Evolutionary conservation across 2,329 filamentous ascomycete species (phyloP).

Genomic region (Colletotrichum eremochloae): DNA sequence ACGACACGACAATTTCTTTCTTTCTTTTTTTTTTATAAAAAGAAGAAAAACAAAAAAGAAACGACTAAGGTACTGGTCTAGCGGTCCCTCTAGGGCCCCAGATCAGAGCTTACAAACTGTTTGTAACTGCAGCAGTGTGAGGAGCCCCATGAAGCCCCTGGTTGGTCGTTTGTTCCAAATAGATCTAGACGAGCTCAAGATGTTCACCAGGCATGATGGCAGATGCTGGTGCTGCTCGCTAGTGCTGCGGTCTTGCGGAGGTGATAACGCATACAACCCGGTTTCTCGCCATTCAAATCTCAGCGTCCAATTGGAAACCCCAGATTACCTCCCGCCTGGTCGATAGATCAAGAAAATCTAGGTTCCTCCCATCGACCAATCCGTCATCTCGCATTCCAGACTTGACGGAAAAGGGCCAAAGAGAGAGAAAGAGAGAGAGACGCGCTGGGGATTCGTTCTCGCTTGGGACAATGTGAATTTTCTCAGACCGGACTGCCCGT

Average conservation of each 20-base stretch:
- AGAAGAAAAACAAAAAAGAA: too few relatives aligned
- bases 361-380: slow-evolving; percentile 6
- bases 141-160: neutral
- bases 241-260: slow-evolving; percentile 8
- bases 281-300: neutral
- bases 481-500: slow-evolving; percentile 13
- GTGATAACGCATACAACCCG: slow-evolving; percentile 11
- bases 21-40: too few relatives aligned
- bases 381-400: slow-evolving; percentile 27
- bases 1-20: neutral
- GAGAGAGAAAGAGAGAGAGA: neutral
- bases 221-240: neutral
- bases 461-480: neutral
- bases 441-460: neutral
- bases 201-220: slow-evolving; percentile 1
- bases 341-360: slow-evolving; percentile 10
- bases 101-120: neutral
- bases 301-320: slow-evolving; percentile 19
- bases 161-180: slow-evolving; percentile 24
- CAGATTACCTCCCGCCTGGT: slow-evolving; percentile 7
- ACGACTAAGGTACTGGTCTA: too few relatives aligned
- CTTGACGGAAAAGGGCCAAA: neutral
- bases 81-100: too few relatives aligned
- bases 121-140: slow-evolving; percentile 8
- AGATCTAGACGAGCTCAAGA: slow-evolving; percentile 19